Conservation (phyloP, 2,329 filamentous ascomycete species). For the Aureobasidium sp. region DNA sequence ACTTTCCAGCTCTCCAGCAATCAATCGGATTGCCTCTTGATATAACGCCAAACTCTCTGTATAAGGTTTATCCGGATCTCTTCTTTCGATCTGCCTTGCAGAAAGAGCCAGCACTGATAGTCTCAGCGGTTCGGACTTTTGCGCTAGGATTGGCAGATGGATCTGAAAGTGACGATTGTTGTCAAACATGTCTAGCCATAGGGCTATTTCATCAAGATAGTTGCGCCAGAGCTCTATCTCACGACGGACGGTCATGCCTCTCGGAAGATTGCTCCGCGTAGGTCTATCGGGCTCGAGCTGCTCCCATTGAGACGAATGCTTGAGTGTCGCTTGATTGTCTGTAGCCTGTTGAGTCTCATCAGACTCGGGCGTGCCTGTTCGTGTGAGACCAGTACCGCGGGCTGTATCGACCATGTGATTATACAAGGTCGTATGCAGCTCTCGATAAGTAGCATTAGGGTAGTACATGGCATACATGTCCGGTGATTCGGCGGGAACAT, state of each 20-base stretch:
- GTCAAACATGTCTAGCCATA: slow-evolving; percentile 53
- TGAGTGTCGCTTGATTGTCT: background rate
- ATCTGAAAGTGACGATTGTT: slow-evolving; percentile 44
- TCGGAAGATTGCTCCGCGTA: slow-evolving; percentile 19
- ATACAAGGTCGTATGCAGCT: slow-evolving; percentile 23
- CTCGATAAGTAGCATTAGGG: slow-evolving; percentile 24
- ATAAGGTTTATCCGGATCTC: slow-evolving; percentile 34
- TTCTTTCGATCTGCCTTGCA: slow-evolving; percentile 45
- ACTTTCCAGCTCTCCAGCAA: slow-evolving; percentile 35
- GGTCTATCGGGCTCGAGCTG: background rate
- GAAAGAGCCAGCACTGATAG: slow-evolving; percentile 48
- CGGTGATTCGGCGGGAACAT: slow-evolving; percentile 15
- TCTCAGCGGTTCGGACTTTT: slow-evolving; percentile 35
- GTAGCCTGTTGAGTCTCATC: background rate
- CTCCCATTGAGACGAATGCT: background rate
- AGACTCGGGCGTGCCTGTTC: slow-evolving; percentile 19
- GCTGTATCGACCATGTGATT: slow-evolving; percentile 25
- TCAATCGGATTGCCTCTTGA: slow-evolving; percentile 41
- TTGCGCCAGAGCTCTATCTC: slow-evolving; percentile 28
- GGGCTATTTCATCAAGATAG: slow-evolving; percentile 46
- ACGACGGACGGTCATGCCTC: slow-evolving; percentile 21
- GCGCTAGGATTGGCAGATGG: slow-evolving; percentile 42
- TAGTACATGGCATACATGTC: slow-evolving; percentile 25
- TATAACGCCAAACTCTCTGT: slow-evolving; percentile 46
- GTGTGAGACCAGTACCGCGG: slow-evolving; percentile 21